Evolutionary conservation across 2,329 filamentous ascomycete genomes (phyloP), one percentile per base, ranked within the genome.

Genomic region (Aureobasidium leucospermi): DNA sequence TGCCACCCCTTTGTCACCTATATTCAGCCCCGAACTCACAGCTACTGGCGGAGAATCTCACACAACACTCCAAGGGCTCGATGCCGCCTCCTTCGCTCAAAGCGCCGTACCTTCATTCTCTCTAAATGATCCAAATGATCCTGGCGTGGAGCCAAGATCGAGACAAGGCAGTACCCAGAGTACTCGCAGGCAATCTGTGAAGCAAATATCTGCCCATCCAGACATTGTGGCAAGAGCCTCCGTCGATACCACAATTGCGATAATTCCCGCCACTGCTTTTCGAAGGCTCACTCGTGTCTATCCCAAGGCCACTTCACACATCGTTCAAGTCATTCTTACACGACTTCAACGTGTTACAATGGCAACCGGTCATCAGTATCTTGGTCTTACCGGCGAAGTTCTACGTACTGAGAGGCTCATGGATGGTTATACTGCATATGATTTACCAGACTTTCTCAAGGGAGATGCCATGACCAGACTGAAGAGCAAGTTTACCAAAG

Each of bases 191-290:
- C 58, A 46, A 23, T 51, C 71, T 41, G 74, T 67, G 64, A 78
- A 71, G 62, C 66, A 84, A 10, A 87, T 86, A 64, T 97, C 94
- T 13, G 91, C 90, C 0, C 94, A 99, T 73, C 94, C 94, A 10
- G 94, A 99, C 69, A 94, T 99, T 63, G 90, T 99, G 64, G 94
- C 93, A n/a, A 84, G 94, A 64, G 94, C 94, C 6, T 95, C 91
- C 15, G 88, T 95, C 28, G 95, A 99, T 70, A 99, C 94, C 0
- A 99, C 95, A 0, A 96, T 99, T 73, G 94, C 94, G 6, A 95
- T 99, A 64, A 99, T 99, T 60, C 95, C 95, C 1, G 94, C 94
- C 0, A 96, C 91, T 70, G 95, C 94, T 3, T 99, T 99, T 67
- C 85, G 91, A 57, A 86, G 95, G 8, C 78, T 99, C 56, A 99